Evolutionary conservation across 2,329 filamentous ascomycete species (phyloP).

Genomic region (Phialocephala sp.): DNA sequence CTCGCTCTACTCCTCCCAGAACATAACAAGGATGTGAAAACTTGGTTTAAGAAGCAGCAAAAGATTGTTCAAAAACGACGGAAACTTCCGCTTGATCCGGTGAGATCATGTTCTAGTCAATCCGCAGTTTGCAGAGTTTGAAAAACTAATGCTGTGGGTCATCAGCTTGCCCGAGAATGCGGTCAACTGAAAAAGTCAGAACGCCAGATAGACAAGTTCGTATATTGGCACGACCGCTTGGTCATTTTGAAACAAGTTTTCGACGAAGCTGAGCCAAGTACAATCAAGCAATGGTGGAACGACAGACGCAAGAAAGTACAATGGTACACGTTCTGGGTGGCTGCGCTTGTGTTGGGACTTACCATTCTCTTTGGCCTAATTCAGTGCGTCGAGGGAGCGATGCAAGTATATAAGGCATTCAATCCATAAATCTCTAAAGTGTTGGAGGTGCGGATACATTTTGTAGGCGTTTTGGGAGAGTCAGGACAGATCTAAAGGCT

Average conservation of each 20-base stretch:
- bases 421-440: not conserved
- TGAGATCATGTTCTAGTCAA: not conserved
- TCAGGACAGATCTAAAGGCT: no score
- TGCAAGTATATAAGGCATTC: constrained; percentile 45
- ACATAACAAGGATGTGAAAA: constrained; percentile 33
- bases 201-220: constrained; percentile 45
- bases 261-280: constrained; percentile 47
- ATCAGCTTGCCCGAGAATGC: constrained; percentile 33
- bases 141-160: not conserved
- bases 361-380: constrained; percentile 46
- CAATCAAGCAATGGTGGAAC: constrained; percentile 50
- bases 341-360: constrained; percentile 18
- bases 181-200: constrained; percentile 44
- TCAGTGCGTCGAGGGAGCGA: constrained; percentile 48
- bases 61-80: constrained; percentile 20
- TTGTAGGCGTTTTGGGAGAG: no score
- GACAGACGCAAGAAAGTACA: constrained; percentile 50
- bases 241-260: constrained; percentile 51
- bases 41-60: constrained; percentile 38
- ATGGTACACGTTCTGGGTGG: constrained; percentile 55
- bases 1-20: constrained; percentile 47
- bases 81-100: constrained; percentile 38
- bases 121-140: not conserved
- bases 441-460: no score
- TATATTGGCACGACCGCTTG: constrained; percentile 51